These are phyloP conservation scores for Babesia microti DNA, from an alignment of 169 alveolate species.

Conservation along the genomic window DNA sequence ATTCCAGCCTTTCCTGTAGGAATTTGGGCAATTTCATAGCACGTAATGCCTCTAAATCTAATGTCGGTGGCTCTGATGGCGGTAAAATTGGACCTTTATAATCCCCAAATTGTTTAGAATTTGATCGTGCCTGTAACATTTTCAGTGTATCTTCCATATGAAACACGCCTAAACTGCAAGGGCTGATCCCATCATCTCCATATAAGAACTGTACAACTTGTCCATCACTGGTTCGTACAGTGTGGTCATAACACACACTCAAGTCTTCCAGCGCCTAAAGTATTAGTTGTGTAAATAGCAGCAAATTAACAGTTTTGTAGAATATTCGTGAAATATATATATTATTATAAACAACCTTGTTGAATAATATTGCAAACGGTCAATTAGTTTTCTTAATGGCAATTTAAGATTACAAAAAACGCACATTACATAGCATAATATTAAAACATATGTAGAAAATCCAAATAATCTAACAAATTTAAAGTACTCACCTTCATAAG, in stretches of 20 bases:
- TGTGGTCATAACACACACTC: slow-evolving; percentile 85
- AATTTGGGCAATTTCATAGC: no score
- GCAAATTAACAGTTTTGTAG: no score
- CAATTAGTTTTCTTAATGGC: not conserved
- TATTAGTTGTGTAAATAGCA: no score
- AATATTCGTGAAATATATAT: no score
- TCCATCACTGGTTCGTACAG: slow-evolving; percentile 89
- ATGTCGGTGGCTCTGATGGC: no score
- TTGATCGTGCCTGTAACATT: no score
- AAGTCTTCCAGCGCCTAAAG: slow-evolving; percentile 91
- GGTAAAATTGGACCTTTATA: no score
- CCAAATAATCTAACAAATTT: not conserved
- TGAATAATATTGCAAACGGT: not conserved
- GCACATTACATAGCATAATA: not conserved
- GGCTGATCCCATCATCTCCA: slow-evolving; percentile 97
- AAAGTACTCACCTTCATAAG: slow-evolving; percentile 71
- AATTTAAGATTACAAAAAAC: not conserved
- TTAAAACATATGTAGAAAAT: not conserved
- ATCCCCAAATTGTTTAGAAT: no score
- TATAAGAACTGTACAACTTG: slow-evolving; percentile 91
- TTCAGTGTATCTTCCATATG: no score
- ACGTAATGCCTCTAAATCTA: no score
- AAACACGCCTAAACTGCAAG: slow-evolving; percentile 49
- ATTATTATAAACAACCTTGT: no score
- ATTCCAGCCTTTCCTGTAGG: no score